Evolutionary conservation across 2,329 filamentous ascomycete genomes (phyloP), one percentile per base, ranked within the genome.

Genomic region (Neofusicoccum sp.): DNA sequence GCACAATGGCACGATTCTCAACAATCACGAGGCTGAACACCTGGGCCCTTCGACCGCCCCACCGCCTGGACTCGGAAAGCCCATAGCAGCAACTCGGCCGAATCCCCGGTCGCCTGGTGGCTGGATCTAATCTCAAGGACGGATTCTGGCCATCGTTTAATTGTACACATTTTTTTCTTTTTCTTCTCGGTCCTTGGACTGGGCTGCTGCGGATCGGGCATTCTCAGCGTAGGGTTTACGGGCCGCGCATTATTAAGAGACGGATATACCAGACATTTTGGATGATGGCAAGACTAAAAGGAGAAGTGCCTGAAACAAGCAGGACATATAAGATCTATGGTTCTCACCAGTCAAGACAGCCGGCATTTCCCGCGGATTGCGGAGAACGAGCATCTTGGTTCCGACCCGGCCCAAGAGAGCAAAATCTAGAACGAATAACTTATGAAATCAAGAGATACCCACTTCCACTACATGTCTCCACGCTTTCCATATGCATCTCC

Each of bases 361-460:
- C 34, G 49, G 49, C 24, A 54, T 26, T 41, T 54, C 6, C 34
- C 26, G 49, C 24, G 20, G 43, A 30, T 14, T 40, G 11, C 16
- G 36, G 14, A n/a, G 11, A 16, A n/a, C n/a, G n/a, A n/a, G n/a
- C 36, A 6, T 40, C 16, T 14, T 12, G 12, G 16, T n/a, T 40
- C 9, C 14, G 9, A 40, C 14, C 36, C 16, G 36, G 16, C 14
- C 31, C 4, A 2, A 36, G 30, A 20, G 16, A 28, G 24, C 20
- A 24, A 38, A 16, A 24, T 20, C 24, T 54, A 41, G 34, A 40
- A 26, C 12, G 36, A 38, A 54, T 36, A 36, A 54, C 41, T 54
- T 38, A 54, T 26, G 49, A 41, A 51, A 12, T 20, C 36, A 20
- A 54, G 30, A 30, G 49, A 54, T 54, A 54, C 49, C 49, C 49